These are phyloP conservation scores for Yueomyces sp. DNA, from an alignment of 805 yeast species.

Conservation along the genomic window DNA sequence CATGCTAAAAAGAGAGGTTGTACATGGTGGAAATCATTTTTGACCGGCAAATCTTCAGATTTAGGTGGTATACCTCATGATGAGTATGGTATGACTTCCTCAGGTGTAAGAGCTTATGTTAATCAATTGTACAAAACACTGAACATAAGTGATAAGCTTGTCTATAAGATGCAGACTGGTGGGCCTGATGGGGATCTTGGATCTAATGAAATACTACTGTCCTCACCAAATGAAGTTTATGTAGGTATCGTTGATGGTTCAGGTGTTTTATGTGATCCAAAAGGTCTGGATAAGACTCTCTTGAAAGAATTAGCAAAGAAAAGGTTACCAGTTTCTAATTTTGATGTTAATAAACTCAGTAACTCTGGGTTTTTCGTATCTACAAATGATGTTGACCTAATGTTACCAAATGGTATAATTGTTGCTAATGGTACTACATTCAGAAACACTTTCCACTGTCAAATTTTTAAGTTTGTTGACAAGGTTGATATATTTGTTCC, in stretches of 20 bases:
- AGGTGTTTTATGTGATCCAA: constrained; percentile 86
- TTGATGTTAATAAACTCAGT: constrained; percentile 54
- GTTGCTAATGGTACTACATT: constrained; percentile 78
- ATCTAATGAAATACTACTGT: constrained; percentile 82
- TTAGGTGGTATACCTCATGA: constrained; percentile 98
- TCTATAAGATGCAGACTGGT: constrained; percentile 88
- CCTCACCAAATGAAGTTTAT: constrained; percentile 63
- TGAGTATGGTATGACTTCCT: constrained; percentile 93
- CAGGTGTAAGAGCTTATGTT: constrained; percentile 86
- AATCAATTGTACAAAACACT: constrained; percentile 76
- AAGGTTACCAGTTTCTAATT: constrained; percentile 63
- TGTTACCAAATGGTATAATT: constrained; percentile 59
- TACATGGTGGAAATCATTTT: constrained; percentile 96
- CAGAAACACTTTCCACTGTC: constrained; percentile 82
- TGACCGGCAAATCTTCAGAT: constrained; percentile 86
- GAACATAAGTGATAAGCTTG: constrained; percentile 39
- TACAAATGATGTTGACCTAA: constrained; percentile 72
- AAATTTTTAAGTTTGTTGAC: constrained; percentile 47
- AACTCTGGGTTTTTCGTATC: constrained; percentile 67
- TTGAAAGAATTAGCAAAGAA: constrained; percentile 62
- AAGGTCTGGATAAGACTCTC: constrained; percentile 75
- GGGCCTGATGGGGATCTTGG: constrained; percentile 99
- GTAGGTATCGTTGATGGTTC: constrained; percentile 90
- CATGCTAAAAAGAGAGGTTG: constrained; percentile 91
- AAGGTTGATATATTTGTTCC: constrained; percentile 83